Conservation (phyloP, 345 rosid genomes). For the Aquilaria yunnanensis region DNA sequence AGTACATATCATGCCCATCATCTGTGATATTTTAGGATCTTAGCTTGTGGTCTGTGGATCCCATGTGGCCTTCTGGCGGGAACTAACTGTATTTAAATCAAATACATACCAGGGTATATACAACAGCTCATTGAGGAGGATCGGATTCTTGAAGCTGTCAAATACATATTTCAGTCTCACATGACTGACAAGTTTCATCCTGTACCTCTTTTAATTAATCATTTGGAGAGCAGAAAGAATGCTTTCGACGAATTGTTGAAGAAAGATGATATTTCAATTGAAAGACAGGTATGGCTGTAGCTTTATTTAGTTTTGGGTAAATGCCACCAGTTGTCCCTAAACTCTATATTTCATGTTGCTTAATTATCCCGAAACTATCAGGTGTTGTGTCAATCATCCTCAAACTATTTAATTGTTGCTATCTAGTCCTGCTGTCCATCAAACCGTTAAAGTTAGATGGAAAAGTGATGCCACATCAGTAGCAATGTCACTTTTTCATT, state of each 20-base stretch:
- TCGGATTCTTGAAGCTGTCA: slow-evolving; percentile 24
- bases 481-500: no score
- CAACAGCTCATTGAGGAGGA: slow-evolving; percentile 23
- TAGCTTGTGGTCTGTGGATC: slow-evolving; percentile 25
- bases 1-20: no score
- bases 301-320: neutral
- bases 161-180: slow-evolving; percentile 26
- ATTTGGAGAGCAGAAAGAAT: slow-evolving; percentile 20
- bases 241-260: slow-evolving; percentile 5
- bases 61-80: slow-evolving; percentile 8
- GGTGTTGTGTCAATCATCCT: no score
- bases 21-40: slow-evolving; percentile 19
- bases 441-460: no score
- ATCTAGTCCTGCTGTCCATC: no score
- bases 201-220: slow-evolving; percentile 25
- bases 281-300: slow-evolving; percentile 11
- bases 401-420: no score
- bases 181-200: slow-evolving; percentile 29
- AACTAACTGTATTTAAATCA: no score
- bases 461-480: no score
- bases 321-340: neutral
- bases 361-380: no score
- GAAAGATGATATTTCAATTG: slow-evolving; percentile 4
- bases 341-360: no score
- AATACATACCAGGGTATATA: slow-evolving; percentile 10